These are phyloP conservation scores for Colletotrichum ledebouriae DNA, from an alignment of 2,329 filamentous ascomycete genomes.

Conservation along the genomic window DNA sequence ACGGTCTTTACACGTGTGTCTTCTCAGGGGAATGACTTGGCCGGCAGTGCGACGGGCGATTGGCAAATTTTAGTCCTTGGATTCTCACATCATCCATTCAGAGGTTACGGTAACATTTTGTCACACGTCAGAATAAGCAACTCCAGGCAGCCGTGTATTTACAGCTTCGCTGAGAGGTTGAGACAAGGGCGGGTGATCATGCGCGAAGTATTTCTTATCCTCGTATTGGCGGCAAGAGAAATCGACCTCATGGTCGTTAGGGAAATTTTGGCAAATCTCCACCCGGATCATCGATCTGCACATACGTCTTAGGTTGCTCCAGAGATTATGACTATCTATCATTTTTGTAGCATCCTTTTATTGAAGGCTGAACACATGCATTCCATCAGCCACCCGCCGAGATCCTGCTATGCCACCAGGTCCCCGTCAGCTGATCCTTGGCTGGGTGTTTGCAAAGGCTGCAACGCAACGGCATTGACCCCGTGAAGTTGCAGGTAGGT, in stretches of 20 bases:
- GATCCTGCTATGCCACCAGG: neutral
- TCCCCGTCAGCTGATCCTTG: accelerated
- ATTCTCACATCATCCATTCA: constrained; percentile 17
- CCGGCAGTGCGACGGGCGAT: neutral
- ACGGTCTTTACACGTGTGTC: neutral
- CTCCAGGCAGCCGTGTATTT: constrained; percentile 8
- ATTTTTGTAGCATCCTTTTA: no score
- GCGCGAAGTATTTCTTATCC: neutral
- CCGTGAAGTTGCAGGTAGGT: constrained; percentile 81
- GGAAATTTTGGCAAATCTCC: no score
- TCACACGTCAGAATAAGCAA: constrained; percentile 10
- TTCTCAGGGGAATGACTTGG: neutral
- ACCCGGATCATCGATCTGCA: no score
- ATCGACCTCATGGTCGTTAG: neutral
- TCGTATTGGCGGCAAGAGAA: constrained; percentile 3
- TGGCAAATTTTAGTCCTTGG: neutral
- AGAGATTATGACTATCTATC: no score
- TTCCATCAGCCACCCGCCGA: no score
- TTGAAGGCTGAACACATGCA: no score
- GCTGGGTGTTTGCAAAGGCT: constrained; percentile 67
- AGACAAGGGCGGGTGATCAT: neutral
- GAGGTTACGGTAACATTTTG: neutral
- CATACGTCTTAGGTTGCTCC: no score
- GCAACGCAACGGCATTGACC: constrained; percentile 78
- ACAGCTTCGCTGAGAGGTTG: neutral